Evolutionary conservation across 139 green algal genomes (phyloP).

Genomic region (Haematococcus sp.): DNA sequence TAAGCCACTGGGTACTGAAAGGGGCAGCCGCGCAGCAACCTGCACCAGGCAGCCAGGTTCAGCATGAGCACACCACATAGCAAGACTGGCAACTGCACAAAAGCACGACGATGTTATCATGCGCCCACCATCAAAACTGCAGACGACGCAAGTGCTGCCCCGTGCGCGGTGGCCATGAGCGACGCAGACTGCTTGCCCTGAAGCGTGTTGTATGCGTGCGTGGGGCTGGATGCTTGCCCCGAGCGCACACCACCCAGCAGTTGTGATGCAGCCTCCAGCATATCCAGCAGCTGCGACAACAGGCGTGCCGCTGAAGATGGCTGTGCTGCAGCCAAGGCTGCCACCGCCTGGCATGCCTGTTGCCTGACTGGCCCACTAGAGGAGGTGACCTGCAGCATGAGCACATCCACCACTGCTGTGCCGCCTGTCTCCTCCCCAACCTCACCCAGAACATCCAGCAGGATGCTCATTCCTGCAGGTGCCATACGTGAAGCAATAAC

Average conservation of each 20-base stretch:
- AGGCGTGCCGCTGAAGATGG: conserved; percentile 42
- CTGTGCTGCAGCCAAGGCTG: conserved; percentile 60
- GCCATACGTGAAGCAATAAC: too few relatives aligned
- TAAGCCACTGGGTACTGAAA: conserved; percentile 65
- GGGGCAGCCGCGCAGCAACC: conserved; percentile 39
- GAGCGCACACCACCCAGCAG: conserved; percentile 3
- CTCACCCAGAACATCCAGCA: conserved; percentile 81
- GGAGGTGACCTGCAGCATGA: conserved; percentile 33
- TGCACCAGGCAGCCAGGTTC: neutral
- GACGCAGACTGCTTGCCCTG: conserved; percentile 23
- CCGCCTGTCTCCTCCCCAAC: conserved; percentile 40
- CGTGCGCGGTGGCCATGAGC: conserved; percentile 63
- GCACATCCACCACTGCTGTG: conserved; percentile 44
- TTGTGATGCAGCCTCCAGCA: conserved; percentile 19
- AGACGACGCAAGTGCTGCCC: conserved; percentile 52
- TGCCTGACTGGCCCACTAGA: conserved; percentile 20
- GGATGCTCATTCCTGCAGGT: conserved; percentile 41
- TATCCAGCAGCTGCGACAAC: conserved; percentile 41
- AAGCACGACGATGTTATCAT: too few relatives aligned
- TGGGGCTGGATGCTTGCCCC: neutral
- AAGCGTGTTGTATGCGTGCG: neutral
- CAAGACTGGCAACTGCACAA: too few relatives aligned
- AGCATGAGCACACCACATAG: too few relatives aligned
- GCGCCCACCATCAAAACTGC: conserved; percentile 61
- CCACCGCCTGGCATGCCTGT: conserved; percentile 66